Percentiles rank a stretch among this genome's conserved stretches.
phyloP scores from a whole-genome alignment of 2,329 filamentous ascomycete genomes.

The Fusarium oxysporum region DNA sequence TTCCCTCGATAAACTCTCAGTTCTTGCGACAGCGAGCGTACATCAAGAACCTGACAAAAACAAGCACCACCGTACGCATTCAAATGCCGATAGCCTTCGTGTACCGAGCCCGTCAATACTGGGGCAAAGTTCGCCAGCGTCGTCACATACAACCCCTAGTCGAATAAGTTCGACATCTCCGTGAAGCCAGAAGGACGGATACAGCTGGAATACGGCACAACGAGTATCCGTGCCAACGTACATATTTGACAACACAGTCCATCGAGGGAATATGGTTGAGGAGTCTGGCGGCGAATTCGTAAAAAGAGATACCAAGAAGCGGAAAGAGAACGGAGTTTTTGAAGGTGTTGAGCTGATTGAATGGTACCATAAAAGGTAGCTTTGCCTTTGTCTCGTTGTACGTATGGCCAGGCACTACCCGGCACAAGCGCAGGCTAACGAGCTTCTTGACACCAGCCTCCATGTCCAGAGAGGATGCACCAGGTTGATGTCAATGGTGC shows the following conservation, averaged over 20 bases:
- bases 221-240: neutral
- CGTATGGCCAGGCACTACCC: neutral
- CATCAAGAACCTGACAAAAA: constrained; percentile 44
- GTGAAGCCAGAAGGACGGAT: constrained; percentile 38
- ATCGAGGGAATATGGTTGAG: neutral
- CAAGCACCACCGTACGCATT: constrained; percentile 37
- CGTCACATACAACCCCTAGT: constrained; percentile 38
- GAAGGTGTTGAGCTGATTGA: neutral
- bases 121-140: constrained; percentile 39
- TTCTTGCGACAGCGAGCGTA: constrained; percentile 53
- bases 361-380: neutral
- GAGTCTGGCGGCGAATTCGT: neutral
- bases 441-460: neutral
- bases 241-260: constrained; percentile 20
- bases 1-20: constrained; percentile 52
- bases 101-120: constrained; percentile 38
- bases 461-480: neutral
- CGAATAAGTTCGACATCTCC: constrained; percentile 41
- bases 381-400: neutral
- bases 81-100: constrained; percentile 39
- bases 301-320: neutral
- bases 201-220: constrained; percentile 31
- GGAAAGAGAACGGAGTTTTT: constrained; percentile 1
- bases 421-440: neutral
- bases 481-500: neutral